Evolutionary conservation across 345 rosid species (phyloP).

Genomic region (Viola odorata): DNA sequence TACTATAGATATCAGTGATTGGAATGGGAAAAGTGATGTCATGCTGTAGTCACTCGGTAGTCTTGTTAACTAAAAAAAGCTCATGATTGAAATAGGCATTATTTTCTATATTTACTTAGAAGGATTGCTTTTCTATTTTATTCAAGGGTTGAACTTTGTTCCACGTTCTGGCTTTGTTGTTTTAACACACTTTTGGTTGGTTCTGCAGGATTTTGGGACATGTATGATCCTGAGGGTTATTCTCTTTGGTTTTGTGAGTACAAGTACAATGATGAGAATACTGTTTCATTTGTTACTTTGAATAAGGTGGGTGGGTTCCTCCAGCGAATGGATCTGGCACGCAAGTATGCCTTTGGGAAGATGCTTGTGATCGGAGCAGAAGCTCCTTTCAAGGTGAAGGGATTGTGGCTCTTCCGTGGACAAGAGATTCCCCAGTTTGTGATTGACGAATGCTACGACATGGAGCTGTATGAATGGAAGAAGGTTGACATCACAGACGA

Average conservation of each 20-base stretch:
- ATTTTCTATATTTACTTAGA: too few relatives aligned
- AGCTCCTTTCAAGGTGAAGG: conserved; percentile 87
- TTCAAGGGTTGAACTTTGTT: background rate
- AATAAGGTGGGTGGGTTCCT: conserved; percentile 95
- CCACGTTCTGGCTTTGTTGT: too few relatives aligned
- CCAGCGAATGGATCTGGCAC: conserved; percentile 88
- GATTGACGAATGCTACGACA: conserved; percentile 86
- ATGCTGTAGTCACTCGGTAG: too few relatives aligned
- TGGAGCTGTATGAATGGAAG: conserved; percentile 91
- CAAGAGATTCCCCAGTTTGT: conserved; percentile 71
- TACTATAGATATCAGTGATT: too few relatives aligned
- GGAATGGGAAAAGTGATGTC: too few relatives aligned
- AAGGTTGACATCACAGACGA: conserved; percentile 78
- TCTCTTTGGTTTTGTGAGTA: conserved; percentile 96
- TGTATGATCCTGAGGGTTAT: conserved; percentile 97
- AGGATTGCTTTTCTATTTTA: too few relatives aligned
- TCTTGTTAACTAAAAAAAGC: too few relatives aligned
- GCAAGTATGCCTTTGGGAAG: conserved; percentile 93
- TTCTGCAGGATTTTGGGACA: conserved; percentile 88
- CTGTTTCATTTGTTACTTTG: conserved; percentile 73
- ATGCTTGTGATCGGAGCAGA: conserved; percentile 71
- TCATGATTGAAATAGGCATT: too few relatives aligned
- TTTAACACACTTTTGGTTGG: too few relatives aligned
- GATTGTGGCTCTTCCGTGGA: conserved; percentile 95
- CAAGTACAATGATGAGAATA: conserved; percentile 96